These are phyloP conservation scores for Aquanectria penicillioides DNA, from an alignment of 2,329 filamentous ascomycete genomes.

Conservation along the genomic window DNA sequence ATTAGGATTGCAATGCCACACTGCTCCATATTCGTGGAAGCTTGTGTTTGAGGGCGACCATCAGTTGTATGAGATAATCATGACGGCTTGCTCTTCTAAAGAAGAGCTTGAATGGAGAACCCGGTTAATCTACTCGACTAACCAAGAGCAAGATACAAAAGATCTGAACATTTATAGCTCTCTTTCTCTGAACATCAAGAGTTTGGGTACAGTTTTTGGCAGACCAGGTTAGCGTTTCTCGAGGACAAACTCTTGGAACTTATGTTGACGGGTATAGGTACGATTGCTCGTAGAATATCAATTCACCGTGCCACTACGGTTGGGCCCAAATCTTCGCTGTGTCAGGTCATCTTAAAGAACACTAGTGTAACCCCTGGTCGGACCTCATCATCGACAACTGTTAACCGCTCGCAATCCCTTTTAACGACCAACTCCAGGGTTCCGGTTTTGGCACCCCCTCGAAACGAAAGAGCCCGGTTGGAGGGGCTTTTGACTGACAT, in stretches of 20 bases:
- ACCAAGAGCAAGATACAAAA: slow-evolving; percentile 58
- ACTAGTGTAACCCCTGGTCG: slow-evolving; percentile 68
- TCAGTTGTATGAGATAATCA: slow-evolving; percentile 83
- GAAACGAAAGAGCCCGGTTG: slow-evolving; percentile 79
- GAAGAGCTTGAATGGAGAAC: slow-evolving; percentile 86
- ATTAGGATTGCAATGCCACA: slow-evolving; percentile 85
- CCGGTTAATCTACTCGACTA: slow-evolving; percentile 65
- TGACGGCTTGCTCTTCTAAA: slow-evolving; percentile 83
- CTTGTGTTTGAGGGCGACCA: slow-evolving; percentile 82
- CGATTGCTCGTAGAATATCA: slow-evolving; percentile 74
- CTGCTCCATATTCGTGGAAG: slow-evolving; percentile 91
- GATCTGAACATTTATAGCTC: slow-evolving; percentile 66
- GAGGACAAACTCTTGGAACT: background rate
- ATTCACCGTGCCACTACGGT: slow-evolving; percentile 83
- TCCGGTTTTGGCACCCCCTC: slow-evolving; percentile 77
- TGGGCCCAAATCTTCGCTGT: slow-evolving; percentile 72
- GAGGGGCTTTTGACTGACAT: slow-evolving; percentile 80
- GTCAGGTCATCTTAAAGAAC: slow-evolving; percentile 87
- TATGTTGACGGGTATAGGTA: slow-evolving; percentile 54
- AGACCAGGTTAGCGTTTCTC: slow-evolving; percentile 64
- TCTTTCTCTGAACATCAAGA: slow-evolving; percentile 76
- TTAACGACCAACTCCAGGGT: slow-evolving; percentile 73
- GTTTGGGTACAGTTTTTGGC: slow-evolving; percentile 79
- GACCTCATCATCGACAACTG: slow-evolving; percentile 56
- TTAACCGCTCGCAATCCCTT: slow-evolving; percentile 83